Base-by-base conservation (phyloP, 192 early-diverging fungal genomes). In the Gaertneriomyces sp. region DNA sequence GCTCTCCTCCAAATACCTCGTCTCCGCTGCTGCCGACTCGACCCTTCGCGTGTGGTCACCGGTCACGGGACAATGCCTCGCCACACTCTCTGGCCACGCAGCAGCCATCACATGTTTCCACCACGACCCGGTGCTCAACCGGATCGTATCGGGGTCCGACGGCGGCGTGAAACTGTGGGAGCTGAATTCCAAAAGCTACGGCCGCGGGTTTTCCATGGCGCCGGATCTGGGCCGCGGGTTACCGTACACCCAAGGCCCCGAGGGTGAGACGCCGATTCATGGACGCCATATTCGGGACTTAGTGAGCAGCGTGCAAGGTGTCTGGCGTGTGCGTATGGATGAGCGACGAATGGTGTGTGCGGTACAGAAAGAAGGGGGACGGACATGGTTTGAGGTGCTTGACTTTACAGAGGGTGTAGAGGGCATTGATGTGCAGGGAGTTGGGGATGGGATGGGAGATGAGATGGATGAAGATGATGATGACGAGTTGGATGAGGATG, bases 41-140 rank as follows among this genome's bases (percentile, higher is more conserved):
- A 93, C 90, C 14, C 84, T 99, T 44, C 85, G 97, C 5, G 88
- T 98, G 40, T 99, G 97, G 97, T 85, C 86, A 74, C 93, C 63
- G 69, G 83, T 52, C 63, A 90, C 62, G 69, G 86, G 61, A 61
- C 80, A 65, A 59, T 90, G 69, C 82, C 85, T 80, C 77, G 82
- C 83, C 3, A 77, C 68, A 47, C 82, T 87, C 59, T 88, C 80
- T 44, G 93, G 81, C n/a, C 94, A 93, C 69, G 69, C 70, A 40
- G 90, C 83, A 39, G 95, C 97, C 7, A 99, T 99, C 51, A 99
- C 97, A 3, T 98, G 96, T 65, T 96, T 99, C 78, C 96, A 99
- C 71, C 92, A 96, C 71, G 97, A 99, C 70, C 76, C 80, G 12
- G 85, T 82, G 9, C 79, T 85, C 40, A 96, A 96, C 69, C 76